These are phyloP conservation scores for Lyophyllum shimeji DNA, from an alignment of 768 basidiomycete genomes.

Conservation along the genomic window DNA sequence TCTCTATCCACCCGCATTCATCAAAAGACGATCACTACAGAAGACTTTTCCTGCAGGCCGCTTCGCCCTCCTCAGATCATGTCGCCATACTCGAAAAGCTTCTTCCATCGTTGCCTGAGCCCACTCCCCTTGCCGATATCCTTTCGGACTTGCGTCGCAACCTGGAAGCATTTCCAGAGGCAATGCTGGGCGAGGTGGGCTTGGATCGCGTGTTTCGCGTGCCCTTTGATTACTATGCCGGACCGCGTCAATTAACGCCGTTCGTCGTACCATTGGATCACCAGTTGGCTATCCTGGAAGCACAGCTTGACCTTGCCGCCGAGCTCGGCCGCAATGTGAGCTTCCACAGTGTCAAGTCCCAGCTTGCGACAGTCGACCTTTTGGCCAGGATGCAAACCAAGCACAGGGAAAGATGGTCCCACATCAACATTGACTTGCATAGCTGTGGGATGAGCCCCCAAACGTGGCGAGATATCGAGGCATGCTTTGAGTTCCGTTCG, in stretches of 20 bases:
- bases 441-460: conserved; percentile 84
- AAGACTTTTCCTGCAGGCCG: conserved; percentile 54
- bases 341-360: conserved; percentile 83
- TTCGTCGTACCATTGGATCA: conserved; percentile 81
- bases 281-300: conserved; percentile 77
- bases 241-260: conserved; percentile 60
- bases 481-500: conserved; percentile 27
- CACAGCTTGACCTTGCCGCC: conserved; percentile 84
- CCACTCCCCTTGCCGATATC: conserved; percentile 58
- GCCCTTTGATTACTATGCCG: conserved; percentile 53
- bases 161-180: conserved; percentile 58
- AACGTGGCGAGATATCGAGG: conserved; percentile 75
- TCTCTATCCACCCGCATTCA: conserved; percentile 44
- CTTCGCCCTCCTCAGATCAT: conserved; percentile 24
- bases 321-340: conserved; percentile 78
- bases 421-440: conserved; percentile 85
- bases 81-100: conserved; percentile 52
- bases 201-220: conserved; percentile 81
- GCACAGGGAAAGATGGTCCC: conserved; percentile 56
- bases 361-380: conserved; percentile 65
- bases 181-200: conserved; percentile 94
- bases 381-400: conserved; percentile 58
- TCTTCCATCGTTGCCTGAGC: conserved; percentile 70
- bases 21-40: conserved; percentile 78
- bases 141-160: conserved; percentile 58